These are phyloP conservation scores for Kernera saxatilis DNA, from an alignment of 345 rosid genomes.

Conservation along the genomic window DNA sequence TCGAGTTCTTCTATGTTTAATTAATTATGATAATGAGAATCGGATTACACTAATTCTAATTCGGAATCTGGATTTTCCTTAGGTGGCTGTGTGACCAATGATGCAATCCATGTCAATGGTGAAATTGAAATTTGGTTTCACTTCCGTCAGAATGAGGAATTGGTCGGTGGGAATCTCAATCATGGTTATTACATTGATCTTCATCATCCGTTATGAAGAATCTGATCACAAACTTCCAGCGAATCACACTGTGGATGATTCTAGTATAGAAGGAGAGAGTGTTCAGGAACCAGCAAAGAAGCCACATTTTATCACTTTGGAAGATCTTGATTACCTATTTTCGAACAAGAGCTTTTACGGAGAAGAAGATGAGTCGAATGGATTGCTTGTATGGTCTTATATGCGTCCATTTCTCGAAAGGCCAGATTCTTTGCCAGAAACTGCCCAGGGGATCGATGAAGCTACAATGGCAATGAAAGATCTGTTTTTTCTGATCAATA, in stretches of 20 bases:
- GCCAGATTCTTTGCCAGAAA: constrained; percentile 71
- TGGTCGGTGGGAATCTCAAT: constrained; percentile 74
- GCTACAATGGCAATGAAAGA: constrained; percentile 63
- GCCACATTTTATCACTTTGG: constrained; percentile 38
- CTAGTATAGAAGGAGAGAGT: constrained; percentile 25
- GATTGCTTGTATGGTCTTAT: constrained; percentile 60
- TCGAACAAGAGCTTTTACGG: constrained; percentile 37
- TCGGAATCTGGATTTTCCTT: background rate
- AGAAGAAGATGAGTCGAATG: constrained; percentile 33
- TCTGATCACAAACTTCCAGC: constrained; percentile 44
- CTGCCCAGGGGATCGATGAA: constrained; percentile 72
- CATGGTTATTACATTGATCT: constrained; percentile 48
- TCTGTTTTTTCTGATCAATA: constrained; percentile 32
- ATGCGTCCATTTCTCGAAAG: constrained; percentile 60
- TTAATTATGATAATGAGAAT: background rate
- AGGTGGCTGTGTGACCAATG: background rate
- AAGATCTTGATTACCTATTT: constrained; percentile 59
- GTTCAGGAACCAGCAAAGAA: constrained; percentile 23
- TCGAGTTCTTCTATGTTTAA: background rate
- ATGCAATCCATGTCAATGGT: constrained; percentile 13
- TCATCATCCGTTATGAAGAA: constrained; percentile 49
- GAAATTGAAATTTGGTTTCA: constrained; percentile 28
- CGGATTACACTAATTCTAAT: background rate
- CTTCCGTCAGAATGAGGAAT: constrained; percentile 51
- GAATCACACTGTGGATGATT: constrained; percentile 31